These are phyloP conservation scores for Tetradesmus lagerheimii DNA, from an alignment of 139 green algal genomes.

Conservation along the genomic window DNA sequence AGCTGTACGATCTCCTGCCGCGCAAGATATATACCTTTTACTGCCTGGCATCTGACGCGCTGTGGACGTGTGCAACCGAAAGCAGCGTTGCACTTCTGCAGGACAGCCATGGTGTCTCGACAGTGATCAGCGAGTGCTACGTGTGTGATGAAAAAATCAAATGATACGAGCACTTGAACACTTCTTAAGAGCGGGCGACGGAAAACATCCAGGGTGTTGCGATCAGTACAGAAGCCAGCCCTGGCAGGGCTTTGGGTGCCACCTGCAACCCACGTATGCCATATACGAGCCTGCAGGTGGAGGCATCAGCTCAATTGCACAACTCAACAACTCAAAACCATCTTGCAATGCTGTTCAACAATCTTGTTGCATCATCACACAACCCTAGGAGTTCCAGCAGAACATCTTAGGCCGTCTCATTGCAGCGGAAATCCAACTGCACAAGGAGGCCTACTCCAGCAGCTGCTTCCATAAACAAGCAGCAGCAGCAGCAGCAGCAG, in stretches of 20 bases:
- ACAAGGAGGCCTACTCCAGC: neutral
- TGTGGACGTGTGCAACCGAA: neutral
- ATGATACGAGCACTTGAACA: too few species aligned
- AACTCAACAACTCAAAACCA: neutral
- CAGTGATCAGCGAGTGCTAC: neutral
- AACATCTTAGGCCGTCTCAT: too few species aligned
- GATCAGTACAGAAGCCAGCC: neutral
- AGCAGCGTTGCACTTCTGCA: neutral
- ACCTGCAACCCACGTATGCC: neutral
- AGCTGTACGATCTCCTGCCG: neutral
- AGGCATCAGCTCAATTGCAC: neutral
- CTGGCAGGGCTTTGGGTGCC: neutral
- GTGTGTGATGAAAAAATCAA: neutral
- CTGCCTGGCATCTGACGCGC: neutral
- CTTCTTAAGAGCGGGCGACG: too few species aligned
- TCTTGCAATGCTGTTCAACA: neutral
- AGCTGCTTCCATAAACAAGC: neutral
- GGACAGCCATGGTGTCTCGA: neutral
- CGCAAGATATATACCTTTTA: neutral
- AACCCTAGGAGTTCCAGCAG: too few species aligned
- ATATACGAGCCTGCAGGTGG: neutral
- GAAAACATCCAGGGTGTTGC: too few species aligned
- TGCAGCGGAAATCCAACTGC: neutral
- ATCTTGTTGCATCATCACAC: neutral
- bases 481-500: neutral